phyloP scores from a whole-genome alignment of 2,329 filamentous ascomycete species.

The Neopestalotiopsis sp. region DNA sequence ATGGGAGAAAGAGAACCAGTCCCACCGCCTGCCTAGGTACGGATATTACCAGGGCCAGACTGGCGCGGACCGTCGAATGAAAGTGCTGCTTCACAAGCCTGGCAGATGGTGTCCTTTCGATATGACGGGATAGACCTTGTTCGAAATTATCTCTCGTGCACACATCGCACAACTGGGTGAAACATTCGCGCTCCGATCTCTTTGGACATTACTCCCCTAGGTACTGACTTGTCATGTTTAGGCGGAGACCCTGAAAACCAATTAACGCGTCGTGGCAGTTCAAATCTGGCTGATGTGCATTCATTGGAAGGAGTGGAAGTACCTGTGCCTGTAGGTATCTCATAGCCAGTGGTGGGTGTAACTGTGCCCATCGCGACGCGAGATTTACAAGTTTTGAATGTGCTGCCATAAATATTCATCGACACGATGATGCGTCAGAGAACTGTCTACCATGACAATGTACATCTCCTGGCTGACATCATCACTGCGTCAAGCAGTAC shows the following conservation, averaged over 20 bases:
- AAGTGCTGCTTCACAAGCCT: background rate
- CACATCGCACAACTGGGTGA: background rate
- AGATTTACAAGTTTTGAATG: background rate
- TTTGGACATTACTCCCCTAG: background rate
- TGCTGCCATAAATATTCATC: background rate
- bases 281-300: background rate
- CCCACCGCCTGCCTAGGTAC: conserved; percentile 6
- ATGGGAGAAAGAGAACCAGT: background rate
- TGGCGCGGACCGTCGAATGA: conserved; percentile 8
- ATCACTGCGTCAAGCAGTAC: background rate
- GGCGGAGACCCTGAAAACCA: background rate
- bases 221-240: background rate
- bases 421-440: background rate
- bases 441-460: background rate
- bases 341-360: background rate
- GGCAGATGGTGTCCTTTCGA: background rate
- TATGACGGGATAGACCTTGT: background rate
- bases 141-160: background rate
- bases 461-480: background rate
- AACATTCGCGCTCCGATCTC: background rate
- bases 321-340: background rate
- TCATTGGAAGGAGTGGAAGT: background rate
- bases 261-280: background rate
- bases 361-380: background rate
- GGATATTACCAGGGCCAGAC: conserved; percentile 19